A percentile compares a stretch with the other conserved stretches of the same genome.
Conservation (phyloP, 495 filamentous ascomycete species). For the Podospora comata region DNA sequence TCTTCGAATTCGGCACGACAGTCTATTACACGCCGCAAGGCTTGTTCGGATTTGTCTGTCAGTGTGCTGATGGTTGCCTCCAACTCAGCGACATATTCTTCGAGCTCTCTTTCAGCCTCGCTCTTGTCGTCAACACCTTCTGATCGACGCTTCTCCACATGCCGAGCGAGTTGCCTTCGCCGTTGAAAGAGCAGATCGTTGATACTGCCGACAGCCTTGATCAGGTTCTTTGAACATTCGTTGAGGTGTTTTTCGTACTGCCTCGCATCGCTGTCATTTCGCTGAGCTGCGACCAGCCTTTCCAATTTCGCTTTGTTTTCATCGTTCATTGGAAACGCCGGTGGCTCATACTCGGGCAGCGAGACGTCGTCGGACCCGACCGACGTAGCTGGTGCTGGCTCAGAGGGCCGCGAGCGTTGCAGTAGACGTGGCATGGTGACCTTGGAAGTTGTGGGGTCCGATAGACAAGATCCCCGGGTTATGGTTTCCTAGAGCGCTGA, state of each 20-base stretch:
- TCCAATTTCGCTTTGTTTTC: slow-evolving; percentile 32
- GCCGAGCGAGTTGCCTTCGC: slow-evolving; percentile 44
- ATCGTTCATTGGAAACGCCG: slow-evolving; percentile 47
- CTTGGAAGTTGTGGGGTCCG: not conserved
- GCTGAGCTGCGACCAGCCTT: slow-evolving; percentile 30
- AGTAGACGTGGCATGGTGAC: slow-evolving; percentile 9
- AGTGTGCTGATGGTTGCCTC: slow-evolving; percentile 38
- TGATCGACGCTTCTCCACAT: slow-evolving; percentile 33
- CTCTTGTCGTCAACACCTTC: slow-evolving; percentile 37
- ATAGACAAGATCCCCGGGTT: slow-evolving; percentile 1
- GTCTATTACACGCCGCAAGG: slow-evolving; percentile 46
- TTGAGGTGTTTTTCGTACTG: slow-evolving; percentile 40
- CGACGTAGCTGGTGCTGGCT: slow-evolving; percentile 29
- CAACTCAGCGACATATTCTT: slow-evolving; percentile 36
- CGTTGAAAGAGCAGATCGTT: slow-evolving; percentile 50
- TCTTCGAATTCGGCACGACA: slow-evolving; percentile 47
- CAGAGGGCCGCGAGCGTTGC: not conserved
- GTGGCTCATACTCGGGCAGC: slow-evolving; percentile 59
- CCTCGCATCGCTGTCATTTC: slow-evolving; percentile 25
- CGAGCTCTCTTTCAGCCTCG: slow-evolving; percentile 39
- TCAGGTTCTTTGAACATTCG: slow-evolving; percentile 36
- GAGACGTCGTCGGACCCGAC: slow-evolving; percentile 22
- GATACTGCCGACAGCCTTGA: slow-evolving; percentile 47
- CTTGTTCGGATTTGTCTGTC: slow-evolving; percentile 42
- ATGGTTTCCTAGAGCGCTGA: not conserved